Percentiles rank a stretch among this genome's conserved stretches.
Conservation (phyloP, 352 stramenopile species). For the Globisporangium lucens region DNA sequence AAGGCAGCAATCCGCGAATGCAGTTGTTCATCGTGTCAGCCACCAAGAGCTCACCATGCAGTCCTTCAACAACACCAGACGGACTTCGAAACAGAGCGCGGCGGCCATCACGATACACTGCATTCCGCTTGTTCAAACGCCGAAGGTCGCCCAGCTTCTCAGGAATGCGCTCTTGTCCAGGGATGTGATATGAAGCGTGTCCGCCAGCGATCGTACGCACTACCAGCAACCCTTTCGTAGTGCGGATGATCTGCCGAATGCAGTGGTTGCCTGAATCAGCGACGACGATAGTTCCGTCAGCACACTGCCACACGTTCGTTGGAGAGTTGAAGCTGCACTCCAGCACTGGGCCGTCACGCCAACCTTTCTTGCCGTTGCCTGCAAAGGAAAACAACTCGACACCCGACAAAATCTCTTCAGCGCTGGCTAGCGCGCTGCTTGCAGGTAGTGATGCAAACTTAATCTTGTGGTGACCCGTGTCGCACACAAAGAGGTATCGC, state of each 20-base stretch:
- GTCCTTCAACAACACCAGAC: constrained; percentile 26
- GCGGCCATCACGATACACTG: constrained; percentile 30
- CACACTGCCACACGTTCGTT: constrained; percentile 31
- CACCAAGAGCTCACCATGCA: constrained; percentile 33
- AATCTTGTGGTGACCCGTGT: constrained; percentile 52
- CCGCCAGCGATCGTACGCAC: constrained; percentile 40
- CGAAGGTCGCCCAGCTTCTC: constrained; percentile 14
- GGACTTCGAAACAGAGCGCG: constrained; percentile 43
- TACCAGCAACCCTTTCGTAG: constrained; percentile 23
- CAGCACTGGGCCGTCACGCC: constrained; percentile 36
- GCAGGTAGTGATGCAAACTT: constrained; percentile 39
- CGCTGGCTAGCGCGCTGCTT: constrained; percentile 20
- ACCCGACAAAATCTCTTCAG: constrained; percentile 11
- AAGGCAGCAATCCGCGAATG: constrained; percentile 33
- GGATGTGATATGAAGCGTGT: constrained; percentile 9
- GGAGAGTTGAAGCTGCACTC: constrained; percentile 44
- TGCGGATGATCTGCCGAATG: constrained; percentile 37
- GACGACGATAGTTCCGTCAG: constrained; percentile 37
- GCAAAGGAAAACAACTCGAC: constrained; percentile 48
- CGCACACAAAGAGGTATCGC: constrained; percentile 48
- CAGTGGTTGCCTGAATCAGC: constrained; percentile 57
- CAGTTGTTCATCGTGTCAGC: constrained; percentile 62
- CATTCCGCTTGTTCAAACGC: constrained; percentile 14
- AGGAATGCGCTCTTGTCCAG: background rate
- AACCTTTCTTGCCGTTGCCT: constrained; percentile 39